A percentile compares a stretch with the other conserved stretches of the same genome.
Conservation (phyloP, 441 rosid species). For the Bruguiera hainesii region DNA sequence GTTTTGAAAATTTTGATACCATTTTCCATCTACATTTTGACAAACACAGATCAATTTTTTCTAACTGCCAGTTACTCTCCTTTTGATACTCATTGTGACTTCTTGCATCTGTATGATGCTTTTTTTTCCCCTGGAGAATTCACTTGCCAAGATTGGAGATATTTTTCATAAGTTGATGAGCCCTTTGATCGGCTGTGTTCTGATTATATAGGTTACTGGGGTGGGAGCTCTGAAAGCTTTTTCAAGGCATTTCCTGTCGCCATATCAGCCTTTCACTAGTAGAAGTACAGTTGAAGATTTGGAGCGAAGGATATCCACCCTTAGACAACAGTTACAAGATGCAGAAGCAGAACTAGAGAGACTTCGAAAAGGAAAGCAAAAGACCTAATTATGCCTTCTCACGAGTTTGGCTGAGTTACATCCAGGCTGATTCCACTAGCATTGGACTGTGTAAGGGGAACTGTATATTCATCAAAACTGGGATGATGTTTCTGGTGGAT, state of each 20-base stretch:
- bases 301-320: slow-evolving; percentile 48
- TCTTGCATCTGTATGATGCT: not conserved
- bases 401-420: not conserved
- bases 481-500: slow-evolving; percentile 15
- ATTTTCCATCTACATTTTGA: not conserved
- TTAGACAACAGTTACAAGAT: slow-evolving; percentile 50
- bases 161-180: not conserved
- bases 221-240: slow-evolving; percentile 84
- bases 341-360: slow-evolving; percentile 76
- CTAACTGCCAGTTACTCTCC: not conserved
- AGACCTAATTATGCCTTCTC: slow-evolving; percentile 24
- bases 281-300: slow-evolving; percentile 49
- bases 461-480: slow-evolving; percentile 7
- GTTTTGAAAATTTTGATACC: not conserved
- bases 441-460: slow-evolving; percentile 1
- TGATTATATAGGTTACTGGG: slow-evolving; percentile 73
- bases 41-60: not conserved
- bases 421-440: slow-evolving; percentile 12
- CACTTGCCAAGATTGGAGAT: not conserved
- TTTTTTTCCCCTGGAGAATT: not conserved
- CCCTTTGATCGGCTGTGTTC: slow-evolving; percentile 14
- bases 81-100: not conserved
- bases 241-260: slow-evolving; percentile 56
- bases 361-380: slow-evolving; percentile 56
- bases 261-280: slow-evolving; percentile 47